Evolutionary conservation across 2,329 filamentous ascomycete species (phyloP).

Genomic region (Tolypocladium paradoxum): DNA sequence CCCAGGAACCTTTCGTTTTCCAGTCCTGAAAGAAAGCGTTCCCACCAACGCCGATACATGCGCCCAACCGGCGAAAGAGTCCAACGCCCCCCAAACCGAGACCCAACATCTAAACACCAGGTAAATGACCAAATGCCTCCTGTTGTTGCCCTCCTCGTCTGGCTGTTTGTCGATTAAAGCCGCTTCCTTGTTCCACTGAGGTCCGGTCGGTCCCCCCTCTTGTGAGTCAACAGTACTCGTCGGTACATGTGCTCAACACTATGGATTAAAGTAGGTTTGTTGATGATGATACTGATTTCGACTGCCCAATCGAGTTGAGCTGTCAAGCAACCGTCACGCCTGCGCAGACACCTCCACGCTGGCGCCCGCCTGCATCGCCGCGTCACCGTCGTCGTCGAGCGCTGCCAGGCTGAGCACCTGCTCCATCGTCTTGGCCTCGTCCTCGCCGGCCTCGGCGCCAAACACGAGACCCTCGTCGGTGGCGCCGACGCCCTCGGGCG

Average conservation of each 20-base stretch:
- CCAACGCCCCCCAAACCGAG: neutral
- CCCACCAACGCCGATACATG: neutral
- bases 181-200: too few relatives aligned
- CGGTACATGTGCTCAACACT: neutral
- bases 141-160: neutral
- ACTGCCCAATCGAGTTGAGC: neutral
- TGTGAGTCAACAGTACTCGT: neutral
- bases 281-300: neutral
- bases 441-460: conserved; percentile 1
- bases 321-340: neutral
- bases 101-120: neutral
- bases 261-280: neutral
- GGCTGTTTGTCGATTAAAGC: neutral
- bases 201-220: neutral
- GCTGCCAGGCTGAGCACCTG: conserved; percentile 18
- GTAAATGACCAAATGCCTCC: neutral
- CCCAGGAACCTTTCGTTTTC: neutral
- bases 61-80: neutral
- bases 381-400: conserved; percentile 16
- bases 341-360: neutral
- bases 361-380: conserved; percentile 1
- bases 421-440: conserved; percentile 16
- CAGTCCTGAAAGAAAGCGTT: neutral
- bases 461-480: conserved; percentile 18
- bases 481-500: conserved; percentile 34